A percentile compares a stretch with the other conserved stretches of the same genome.
Evolutionary conservation across 2,329 filamentous ascomycete species (phyloP).

Genomic region (Nothomitra cinnamomea): DNA sequence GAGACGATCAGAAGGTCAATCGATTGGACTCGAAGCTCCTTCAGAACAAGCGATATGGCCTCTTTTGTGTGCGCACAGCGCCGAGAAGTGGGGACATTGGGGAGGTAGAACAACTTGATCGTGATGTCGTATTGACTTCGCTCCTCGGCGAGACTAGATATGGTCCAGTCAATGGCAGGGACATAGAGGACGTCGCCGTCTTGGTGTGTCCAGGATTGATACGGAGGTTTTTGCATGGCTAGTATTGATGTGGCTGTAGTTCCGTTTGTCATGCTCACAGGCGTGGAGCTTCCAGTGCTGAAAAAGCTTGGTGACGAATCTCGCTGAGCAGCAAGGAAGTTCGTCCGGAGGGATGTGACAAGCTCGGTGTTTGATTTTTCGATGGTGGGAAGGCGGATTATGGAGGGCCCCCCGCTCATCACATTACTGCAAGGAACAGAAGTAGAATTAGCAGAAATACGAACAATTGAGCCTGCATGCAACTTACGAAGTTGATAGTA

Average conservation of each 20-base stretch:
- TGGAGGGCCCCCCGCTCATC: constrained; percentile 66
- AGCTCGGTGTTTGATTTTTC: constrained; percentile 88
- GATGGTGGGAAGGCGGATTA: constrained; percentile 61
- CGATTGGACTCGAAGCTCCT: constrained; percentile 55
- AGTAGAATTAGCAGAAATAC: neutral
- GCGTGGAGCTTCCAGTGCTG: constrained; percentile 14
- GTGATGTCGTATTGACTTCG: constrained; percentile 81
- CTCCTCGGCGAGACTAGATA: constrained; percentile 62
- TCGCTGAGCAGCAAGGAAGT: constrained; percentile 59
- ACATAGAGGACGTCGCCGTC: constrained; percentile 50
- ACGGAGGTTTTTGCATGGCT: constrained; percentile 15
- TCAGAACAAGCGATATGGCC: constrained; percentile 63
- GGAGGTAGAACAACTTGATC: constrained; percentile 86
- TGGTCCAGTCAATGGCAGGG: constrained; percentile 57
- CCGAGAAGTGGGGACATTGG: constrained; percentile 44
- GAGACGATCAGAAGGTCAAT: constrained; percentile 85
- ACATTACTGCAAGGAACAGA: constrained; percentile 45
- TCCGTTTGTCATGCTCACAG: constrained; percentile 17
- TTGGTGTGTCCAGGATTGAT: constrained; percentile 48
- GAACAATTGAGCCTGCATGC: neutral
- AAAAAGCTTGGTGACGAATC: constrained; percentile 29
- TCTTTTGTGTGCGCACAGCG: constrained; percentile 57
- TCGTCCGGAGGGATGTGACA: constrained; percentile 70
- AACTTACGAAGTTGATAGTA: constrained; percentile 71
- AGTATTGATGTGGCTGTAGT: constrained; percentile 13